Evolutionary conservation across 2,329 filamentous ascomycete genomes (phyloP).

Genomic region (Trichoderma koningiopsis): DNA sequence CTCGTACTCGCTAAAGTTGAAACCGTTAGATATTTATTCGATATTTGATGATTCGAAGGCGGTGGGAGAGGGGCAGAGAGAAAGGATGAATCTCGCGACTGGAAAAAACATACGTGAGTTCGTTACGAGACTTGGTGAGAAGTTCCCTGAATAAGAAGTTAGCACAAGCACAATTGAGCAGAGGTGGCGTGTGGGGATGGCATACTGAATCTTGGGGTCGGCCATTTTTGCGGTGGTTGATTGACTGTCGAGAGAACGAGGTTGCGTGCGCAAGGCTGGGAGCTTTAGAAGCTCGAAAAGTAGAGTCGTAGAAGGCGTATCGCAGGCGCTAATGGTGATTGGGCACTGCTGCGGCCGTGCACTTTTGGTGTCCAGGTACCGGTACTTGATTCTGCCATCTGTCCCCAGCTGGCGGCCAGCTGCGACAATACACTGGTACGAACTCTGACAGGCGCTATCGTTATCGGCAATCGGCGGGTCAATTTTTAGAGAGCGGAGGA

Average conservation of each 20-base stretch:
- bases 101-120: slow-evolving; percentile 76
- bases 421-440: slow-evolving; percentile 26
- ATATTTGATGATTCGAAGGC: neutral
- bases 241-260: slow-evolving; percentile 28
- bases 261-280: slow-evolving; percentile 40
- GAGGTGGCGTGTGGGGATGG: slow-evolving; percentile 11
- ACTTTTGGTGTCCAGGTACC: neutral
- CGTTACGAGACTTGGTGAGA: slow-evolving; percentile 81
- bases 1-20: slow-evolving; percentile 74
- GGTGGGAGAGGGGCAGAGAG: slow-evolving; percentile 21
- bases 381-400: neutral
- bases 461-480: slow-evolving; percentile 25
- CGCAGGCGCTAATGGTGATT: slow-evolving; percentile 33
- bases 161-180: slow-evolving; percentile 29
- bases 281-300: slow-evolving; percentile 39
- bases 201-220: slow-evolving; percentile 73
- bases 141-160: slow-evolving; percentile 66
- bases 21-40: slow-evolving; percentile 20
- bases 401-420: neutral
- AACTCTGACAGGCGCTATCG: slow-evolving; percentile 19
- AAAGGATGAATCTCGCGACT: slow-evolving; percentile 22
- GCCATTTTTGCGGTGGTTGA: slow-evolving; percentile 51
- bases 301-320: slow-evolving; percentile 36
- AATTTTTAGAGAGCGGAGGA: slow-evolving; percentile 24
- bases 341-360: slow-evolving; percentile 27